These are phyloP conservation scores for Allomyces javanicus DNA, from an alignment of 192 early-diverging fungal genomes.

Conservation along the genomic window DNA sequence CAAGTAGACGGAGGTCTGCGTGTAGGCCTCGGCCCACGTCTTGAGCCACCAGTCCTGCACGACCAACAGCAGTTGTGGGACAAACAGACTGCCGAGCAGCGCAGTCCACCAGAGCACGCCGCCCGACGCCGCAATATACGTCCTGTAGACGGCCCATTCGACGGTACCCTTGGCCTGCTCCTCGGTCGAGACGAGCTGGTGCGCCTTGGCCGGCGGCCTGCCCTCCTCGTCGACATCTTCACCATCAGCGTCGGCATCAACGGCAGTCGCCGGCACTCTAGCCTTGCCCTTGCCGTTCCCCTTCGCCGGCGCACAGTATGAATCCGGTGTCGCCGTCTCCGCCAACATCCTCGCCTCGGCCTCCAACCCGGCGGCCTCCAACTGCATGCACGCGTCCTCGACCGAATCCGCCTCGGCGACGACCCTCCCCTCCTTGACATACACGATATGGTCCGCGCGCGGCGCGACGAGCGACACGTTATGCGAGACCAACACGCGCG, in stretches of 20 bases:
- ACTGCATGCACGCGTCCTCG: not conserved
- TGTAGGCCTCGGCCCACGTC: constrained; percentile 28
- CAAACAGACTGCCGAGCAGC: constrained; percentile 20
- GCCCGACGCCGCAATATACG: constrained; percentile 53
- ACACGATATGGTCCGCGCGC: constrained; percentile 33
- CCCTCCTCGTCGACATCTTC: constrained; percentile 13
- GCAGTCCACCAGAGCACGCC: constrained; percentile 37
- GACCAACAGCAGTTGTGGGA: constrained; percentile 18
- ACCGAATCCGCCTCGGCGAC: not conserved
- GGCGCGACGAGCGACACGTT: constrained; percentile 44
- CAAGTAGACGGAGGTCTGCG: not conserved
- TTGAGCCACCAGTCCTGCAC: constrained; percentile 47
- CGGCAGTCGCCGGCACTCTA: constrained; percentile 21
- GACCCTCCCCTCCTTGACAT: constrained; percentile 41
- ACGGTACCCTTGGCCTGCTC: constrained; percentile 66
- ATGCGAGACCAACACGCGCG: constrained; percentile 80
- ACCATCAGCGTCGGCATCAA: constrained; percentile 21
- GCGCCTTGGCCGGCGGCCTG: constrained; percentile 16
- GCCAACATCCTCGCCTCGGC: not conserved
- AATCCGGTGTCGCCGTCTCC: not conserved
- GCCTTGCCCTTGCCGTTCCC: constrained; percentile 11
- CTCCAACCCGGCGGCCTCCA: not conserved
- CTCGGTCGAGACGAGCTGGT: constrained; percentile 64
- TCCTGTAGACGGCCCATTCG: constrained; percentile 46
- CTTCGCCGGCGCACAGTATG: constrained; percentile 3